Evolutionary conservation across 2,329 filamentous ascomycete genomes (phyloP).

Genomic region (Alternaria tenuissima): DNA sequence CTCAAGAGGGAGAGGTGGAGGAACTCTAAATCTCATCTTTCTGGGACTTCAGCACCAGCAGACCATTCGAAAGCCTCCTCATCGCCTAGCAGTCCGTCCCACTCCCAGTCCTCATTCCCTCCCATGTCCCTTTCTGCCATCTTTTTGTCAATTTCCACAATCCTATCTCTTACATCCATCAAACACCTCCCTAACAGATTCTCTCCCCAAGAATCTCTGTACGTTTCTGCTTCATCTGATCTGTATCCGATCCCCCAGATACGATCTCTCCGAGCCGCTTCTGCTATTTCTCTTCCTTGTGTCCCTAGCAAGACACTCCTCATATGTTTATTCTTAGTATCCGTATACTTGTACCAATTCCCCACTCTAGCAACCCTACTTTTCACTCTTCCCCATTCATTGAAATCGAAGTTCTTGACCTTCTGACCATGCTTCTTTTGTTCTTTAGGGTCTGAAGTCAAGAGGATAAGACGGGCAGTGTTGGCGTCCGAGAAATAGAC

Average conservation of each 20-base stretch:
- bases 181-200: slow-evolving; percentile 70
- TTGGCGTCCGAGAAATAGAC: slow-evolving; percentile 25
- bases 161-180: slow-evolving; percentile 63
- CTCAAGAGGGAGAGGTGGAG: background rate
- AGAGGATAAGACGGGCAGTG: background rate
- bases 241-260: slow-evolving; percentile 25
- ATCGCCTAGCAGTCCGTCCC: background rate
- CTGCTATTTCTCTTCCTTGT: slow-evolving; percentile 57
- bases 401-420: background rate
- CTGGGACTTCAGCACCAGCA: background rate
- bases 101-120: background rate
- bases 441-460: background rate
- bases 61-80: background rate
- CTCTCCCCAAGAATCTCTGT: slow-evolving; percentile 64
- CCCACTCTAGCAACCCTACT: background rate
- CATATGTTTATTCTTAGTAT: slow-evolving; percentile 3
- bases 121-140: background rate
- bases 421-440: background rate
- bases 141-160: slow-evolving; percentile 45
- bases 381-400: background rate
- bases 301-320: slow-evolving; percentile 43
- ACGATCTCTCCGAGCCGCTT: slow-evolving; percentile 14
- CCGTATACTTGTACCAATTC: background rate
- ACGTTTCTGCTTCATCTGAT: slow-evolving; percentile 30
- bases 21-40: background rate